Base-by-base conservation (phyloP, 257 asterid species). In the Scutellaria minor region DNA sequence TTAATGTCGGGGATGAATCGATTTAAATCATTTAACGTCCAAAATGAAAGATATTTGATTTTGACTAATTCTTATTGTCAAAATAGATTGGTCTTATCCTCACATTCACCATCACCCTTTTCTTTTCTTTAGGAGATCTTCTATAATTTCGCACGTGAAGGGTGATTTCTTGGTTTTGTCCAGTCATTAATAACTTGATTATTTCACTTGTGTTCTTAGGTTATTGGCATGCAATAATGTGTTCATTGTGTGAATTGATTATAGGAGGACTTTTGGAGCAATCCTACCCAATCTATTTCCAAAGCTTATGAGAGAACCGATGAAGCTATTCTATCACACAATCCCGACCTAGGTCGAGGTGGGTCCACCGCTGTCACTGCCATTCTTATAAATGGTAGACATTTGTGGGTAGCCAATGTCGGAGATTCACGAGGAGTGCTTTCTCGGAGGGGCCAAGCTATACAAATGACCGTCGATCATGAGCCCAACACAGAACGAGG, bases 311-410 rank as follows among this genome's bases (percentile, higher is more conserved):
- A 90, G 80, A 79, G 81, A 82, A 93, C 98, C 0, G 98, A 93
- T 70, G 87, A 89, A 76, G 94, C 94, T 22, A 91, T 93, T 79
- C 89, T 93, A 69, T 81, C 96, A 12, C 92, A 93, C 82, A 79
- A 48, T 75, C 90, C 96, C 5, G 96, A 93, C 75, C 81, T 93
- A 40, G 98, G 98, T 51, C 79, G 92, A 74, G 98, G 98, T 46
- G 98, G 98, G 9, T 93, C 98, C 35, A 93, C 98, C 60, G 98
- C 98, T 2, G 98, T 93, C 18, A 93, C 96, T 9, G 98, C 96
- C 2, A 86, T 93, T 75, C 86, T 93, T 18, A 78, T 91, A 67
- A 80, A 91, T 50, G 73, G 83, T 41, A 75, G 82, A 53, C 79
- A 70, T 58, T 59, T 93, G 62, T 93, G 96, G 98, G 93, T 93